Conservation (phyloP, 257 asterid species). For the Striga asiatica region DNA sequence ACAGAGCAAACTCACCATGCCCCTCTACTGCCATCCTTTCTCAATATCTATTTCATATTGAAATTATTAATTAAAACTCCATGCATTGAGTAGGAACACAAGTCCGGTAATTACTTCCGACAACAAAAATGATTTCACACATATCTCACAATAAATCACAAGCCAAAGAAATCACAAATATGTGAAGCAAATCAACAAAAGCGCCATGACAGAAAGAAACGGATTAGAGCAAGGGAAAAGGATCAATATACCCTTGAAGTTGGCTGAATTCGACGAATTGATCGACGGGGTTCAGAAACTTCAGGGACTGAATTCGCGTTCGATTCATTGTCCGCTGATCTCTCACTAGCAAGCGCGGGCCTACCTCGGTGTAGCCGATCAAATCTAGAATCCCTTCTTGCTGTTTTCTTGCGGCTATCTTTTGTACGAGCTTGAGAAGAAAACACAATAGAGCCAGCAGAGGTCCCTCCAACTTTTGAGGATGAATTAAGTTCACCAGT, state of each 20-base stretch:
- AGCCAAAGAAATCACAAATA: too few relatives aligned
- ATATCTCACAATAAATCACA: too few relatives aligned
- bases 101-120: too few relatives aligned
- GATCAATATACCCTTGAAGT: conserved; percentile 69
- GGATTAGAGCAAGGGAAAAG: background rate
- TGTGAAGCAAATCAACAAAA: background rate
- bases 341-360: conserved; percentile 34
- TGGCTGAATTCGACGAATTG: conserved; percentile 92
- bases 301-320: conserved; percentile 36
- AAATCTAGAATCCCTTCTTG: conserved; percentile 24
- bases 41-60: too few relatives aligned
- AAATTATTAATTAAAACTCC: too few relatives aligned
- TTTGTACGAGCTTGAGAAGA: conserved; percentile 40
- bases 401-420: conserved; percentile 39
- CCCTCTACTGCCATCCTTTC: too few relatives aligned
- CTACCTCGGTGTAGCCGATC: conserved; percentile 50
- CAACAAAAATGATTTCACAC: too few relatives aligned
- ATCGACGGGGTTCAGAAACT: conserved; percentile 74
- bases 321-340: conserved; percentile 30
- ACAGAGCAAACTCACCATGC: too few relatives aligned
- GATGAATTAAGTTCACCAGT: conserved; percentile 26
- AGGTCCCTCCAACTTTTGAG: conserved; percentile 35
- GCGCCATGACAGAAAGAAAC: background rate
- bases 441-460: conserved; percentile 31
- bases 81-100: too few relatives aligned